Percentiles rank a stretch among this genome's conserved stretches.
phyloP scores from a whole-genome alignment of 176 grass and related monocot species.

The Lolium perenne region DNA sequence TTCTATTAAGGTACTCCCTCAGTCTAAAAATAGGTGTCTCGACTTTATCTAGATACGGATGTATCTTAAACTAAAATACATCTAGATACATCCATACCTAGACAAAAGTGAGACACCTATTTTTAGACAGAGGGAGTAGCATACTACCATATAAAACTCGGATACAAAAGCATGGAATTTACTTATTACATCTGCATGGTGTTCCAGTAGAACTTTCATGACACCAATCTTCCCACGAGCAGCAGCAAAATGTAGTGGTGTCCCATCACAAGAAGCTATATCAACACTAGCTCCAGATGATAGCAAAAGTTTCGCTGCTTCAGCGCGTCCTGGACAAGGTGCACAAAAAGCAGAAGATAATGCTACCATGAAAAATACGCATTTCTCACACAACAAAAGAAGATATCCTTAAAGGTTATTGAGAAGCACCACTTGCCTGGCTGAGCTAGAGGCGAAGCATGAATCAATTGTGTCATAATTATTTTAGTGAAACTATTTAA shows the following conservation, averaged over 20 bases:
- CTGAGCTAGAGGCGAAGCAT: not conserved
- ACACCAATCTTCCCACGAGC: constrained; percentile 4
- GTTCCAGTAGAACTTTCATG: constrained; percentile 6
- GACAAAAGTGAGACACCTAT: too few species aligned
- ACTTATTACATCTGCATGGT: constrained; percentile 28
- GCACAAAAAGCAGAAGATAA: not conserved
- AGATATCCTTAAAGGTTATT: not conserved
- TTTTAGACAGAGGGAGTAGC: too few species aligned
- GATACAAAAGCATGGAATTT: constrained; percentile 19
- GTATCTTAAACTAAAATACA: too few species aligned
- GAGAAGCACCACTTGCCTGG: not conserved
- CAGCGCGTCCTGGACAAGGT: constrained; percentile 1
- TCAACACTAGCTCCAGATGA: constrained; percentile 1
- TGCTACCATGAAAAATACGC: not conserved
- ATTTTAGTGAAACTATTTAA: constrained; percentile 4
- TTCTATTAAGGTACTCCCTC: not conserved
- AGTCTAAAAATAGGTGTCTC: too few species aligned
- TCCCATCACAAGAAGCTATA: not conserved
- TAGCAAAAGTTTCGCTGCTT: constrained; percentile 1
- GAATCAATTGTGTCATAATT: not conserved
- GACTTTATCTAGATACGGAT: too few species aligned
- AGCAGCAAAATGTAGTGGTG: constrained; percentile 24
- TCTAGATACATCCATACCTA: too few species aligned
- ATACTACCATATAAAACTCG: not conserved
- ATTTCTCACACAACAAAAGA: not conserved